Percentiles rank a stretch among this genome's conserved stretches.
Evolutionary conservation across 2,329 filamentous ascomycete species (phyloP).

Genomic region (Chalaropsis thielavioides): DNA sequence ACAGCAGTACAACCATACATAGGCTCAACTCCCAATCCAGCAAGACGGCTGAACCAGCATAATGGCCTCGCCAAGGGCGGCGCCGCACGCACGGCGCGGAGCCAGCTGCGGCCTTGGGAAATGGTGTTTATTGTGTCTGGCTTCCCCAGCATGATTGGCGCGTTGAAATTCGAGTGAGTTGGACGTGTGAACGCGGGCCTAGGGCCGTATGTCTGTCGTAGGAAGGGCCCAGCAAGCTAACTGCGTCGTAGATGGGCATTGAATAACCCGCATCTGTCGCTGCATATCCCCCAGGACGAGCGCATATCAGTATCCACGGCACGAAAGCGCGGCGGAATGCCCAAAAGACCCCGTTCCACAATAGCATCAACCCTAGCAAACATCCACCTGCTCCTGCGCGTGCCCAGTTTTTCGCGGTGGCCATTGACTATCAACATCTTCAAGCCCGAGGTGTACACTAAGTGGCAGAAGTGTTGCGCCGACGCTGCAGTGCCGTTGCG

Average conservation of each 20-base stretch:
- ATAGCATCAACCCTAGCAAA: slow-evolving; percentile 61
- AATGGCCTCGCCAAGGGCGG: slow-evolving; percentile 76
- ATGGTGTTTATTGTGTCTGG: slow-evolving; percentile 78
- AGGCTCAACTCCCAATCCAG: slow-evolving; percentile 80
- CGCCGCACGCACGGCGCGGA: slow-evolving; percentile 57
- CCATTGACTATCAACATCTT: slow-evolving; percentile 74
- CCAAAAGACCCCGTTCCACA: slow-evolving; percentile 42
- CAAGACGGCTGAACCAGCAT: slow-evolving; percentile 73
- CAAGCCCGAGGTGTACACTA: slow-evolving; percentile 47
- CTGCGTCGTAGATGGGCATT: slow-evolving; percentile 60
- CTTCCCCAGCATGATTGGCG: slow-evolving; percentile 74
- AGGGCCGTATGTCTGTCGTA: not conserved
- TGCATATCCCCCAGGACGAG: slow-evolving; percentile 55
- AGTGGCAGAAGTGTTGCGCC: slow-evolving; percentile 50
- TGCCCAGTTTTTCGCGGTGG: slow-evolving; percentile 69
- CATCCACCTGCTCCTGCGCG: slow-evolving; percentile 63
- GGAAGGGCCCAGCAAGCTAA: not conserved
- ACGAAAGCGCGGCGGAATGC: slow-evolving; percentile 39
- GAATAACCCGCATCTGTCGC: slow-evolving; percentile 67
- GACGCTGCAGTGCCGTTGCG: slow-evolving; percentile 35
- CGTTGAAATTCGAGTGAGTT: slow-evolving; percentile 81
- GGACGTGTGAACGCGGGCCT: not conserved
- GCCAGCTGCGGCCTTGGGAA: slow-evolving; percentile 68
- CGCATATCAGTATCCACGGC: slow-evolving; percentile 41
- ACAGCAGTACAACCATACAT: slow-evolving; percentile 55